A percentile compares a stretch with the other conserved stretches of the same genome.
These are phyloP conservation scores for Pouteria glomerata DNA, from an alignment of 148 eudicot species.

Conservation along the genomic window DNA sequence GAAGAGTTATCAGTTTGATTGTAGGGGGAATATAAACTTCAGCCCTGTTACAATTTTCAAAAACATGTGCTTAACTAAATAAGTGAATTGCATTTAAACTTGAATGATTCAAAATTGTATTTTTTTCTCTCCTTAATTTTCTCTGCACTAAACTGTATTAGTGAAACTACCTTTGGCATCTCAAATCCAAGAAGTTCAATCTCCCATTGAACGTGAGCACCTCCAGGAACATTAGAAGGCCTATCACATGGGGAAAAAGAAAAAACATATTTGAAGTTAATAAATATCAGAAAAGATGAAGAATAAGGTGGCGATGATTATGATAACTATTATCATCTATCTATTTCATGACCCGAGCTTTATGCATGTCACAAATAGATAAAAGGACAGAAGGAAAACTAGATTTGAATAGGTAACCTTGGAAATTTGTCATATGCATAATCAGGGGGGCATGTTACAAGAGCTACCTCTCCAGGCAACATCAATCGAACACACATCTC, in stretches of 20 bases:
- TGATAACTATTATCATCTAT: constrained; percentile 2
- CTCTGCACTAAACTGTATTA: background rate
- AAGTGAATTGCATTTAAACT: background rate
- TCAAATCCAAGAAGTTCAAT: constrained; percentile 96
- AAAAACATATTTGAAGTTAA: background rate
- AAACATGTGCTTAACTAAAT: background rate
- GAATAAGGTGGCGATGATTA: background rate
- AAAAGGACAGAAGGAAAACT: background rate
- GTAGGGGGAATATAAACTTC: background rate
- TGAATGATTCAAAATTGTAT: background rate
- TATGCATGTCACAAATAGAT: background rate
- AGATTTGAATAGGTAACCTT: constrained; percentile 37
- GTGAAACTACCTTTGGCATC: constrained; percentile 59
- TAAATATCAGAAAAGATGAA: background rate
- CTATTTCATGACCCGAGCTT: constrained; percentile 5
- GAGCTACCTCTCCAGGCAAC: constrained; percentile 95
- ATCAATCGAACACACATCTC: constrained; percentile 94
- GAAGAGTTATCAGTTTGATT: background rate
- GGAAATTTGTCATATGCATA: constrained; percentile 95
- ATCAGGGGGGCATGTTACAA: constrained; percentile 97
- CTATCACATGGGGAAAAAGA: constrained; percentile 28
- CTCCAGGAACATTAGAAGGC: constrained; percentile 86
- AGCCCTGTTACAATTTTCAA: background rate
- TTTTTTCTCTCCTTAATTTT: background rate
- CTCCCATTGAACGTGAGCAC: constrained; percentile 87